Evolutionary conservation across 495 filamentous ascomycete genomes (phyloP).

Genomic region (Letharia lupina): DNA sequence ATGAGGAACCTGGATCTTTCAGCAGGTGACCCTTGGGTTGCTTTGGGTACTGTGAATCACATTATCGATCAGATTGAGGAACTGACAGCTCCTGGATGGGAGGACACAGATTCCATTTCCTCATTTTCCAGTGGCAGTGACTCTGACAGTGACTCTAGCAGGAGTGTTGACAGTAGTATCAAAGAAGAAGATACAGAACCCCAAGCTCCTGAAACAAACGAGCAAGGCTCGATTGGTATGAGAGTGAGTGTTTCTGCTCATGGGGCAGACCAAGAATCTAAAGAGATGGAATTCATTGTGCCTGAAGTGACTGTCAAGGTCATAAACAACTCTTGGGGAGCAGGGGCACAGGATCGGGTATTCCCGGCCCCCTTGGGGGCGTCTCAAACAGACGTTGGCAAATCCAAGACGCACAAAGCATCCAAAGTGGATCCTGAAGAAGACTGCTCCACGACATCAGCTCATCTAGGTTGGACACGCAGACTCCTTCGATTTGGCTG

Average conservation of each 20-base stretch:
- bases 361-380: no score
- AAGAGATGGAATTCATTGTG: not conserved
- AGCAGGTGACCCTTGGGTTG: not conserved
- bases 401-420: not conserved
- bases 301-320: not conserved
- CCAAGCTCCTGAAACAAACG: not conserved
- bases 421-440: not conserved
- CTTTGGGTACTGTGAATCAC: not conserved
- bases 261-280: not conserved
- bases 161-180: not conserved
- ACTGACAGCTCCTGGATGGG: not conserved
- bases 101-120: not conserved
- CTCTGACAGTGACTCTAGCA: not conserved
- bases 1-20: not conserved
- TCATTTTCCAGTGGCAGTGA: not conserved
- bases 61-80: not conserved
- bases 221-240: not conserved
- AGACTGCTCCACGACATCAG: not conserved
- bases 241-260: not conserved
- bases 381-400: not conserved
- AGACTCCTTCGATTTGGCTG: not conserved
- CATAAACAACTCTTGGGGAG: not conserved
- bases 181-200: not conserved
- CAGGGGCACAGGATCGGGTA: not conserved
- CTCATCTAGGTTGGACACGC: not conserved